Evolutionary conservation across 768 basidiomycete species (phyloP).

Genomic region (Rhizopogon vesiculosus): DNA sequence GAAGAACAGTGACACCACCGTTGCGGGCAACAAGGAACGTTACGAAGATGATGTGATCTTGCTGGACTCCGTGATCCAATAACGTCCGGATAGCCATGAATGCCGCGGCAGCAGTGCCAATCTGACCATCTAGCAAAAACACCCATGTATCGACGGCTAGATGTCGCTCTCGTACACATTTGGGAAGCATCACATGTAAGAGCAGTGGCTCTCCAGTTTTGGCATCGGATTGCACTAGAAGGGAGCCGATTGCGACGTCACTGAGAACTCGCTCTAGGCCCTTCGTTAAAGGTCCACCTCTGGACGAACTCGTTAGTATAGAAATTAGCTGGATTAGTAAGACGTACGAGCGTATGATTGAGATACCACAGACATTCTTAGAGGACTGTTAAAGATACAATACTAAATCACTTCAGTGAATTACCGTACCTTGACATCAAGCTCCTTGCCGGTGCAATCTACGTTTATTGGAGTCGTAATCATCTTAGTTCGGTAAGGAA

Average conservation of each 20-base stretch:
- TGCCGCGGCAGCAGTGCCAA: conserved; percentile 88
- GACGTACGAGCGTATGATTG: conserved; percentile 81
- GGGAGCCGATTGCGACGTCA: conserved; percentile 81
- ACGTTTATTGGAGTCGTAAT: conserved; percentile 66
- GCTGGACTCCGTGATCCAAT: conserved; percentile 85
- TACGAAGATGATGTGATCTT: conserved; percentile 84
- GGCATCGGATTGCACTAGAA: conserved; percentile 87
- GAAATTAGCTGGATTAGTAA: background rate
- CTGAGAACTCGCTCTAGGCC: conserved; percentile 87
- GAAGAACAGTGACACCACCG: conserved; percentile 75
- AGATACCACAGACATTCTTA: conserved; percentile 81
- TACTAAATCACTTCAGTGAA: background rate
- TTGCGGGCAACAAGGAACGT: conserved; percentile 83
- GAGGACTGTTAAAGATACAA: background rate
- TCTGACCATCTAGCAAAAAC: conserved; percentile 90
- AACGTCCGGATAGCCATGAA: conserved; percentile 95
- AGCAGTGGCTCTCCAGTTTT: conserved; percentile 84
- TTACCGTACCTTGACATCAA: conserved; percentile 51
- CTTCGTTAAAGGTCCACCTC: conserved; percentile 86
- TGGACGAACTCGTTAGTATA: conserved; percentile 23
- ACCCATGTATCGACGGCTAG: conserved; percentile 72
- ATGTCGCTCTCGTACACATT: conserved; percentile 59
- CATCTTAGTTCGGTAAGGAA: conserved; percentile 63
- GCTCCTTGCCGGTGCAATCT: conserved; percentile 53
- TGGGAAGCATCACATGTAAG: conserved; percentile 77